Evolutionary conservation across 2,329 filamentous ascomycete genomes (phyloP), one percentile per base, ranked within the genome.

Genomic region (Corinectria fuckeliana): DNA sequence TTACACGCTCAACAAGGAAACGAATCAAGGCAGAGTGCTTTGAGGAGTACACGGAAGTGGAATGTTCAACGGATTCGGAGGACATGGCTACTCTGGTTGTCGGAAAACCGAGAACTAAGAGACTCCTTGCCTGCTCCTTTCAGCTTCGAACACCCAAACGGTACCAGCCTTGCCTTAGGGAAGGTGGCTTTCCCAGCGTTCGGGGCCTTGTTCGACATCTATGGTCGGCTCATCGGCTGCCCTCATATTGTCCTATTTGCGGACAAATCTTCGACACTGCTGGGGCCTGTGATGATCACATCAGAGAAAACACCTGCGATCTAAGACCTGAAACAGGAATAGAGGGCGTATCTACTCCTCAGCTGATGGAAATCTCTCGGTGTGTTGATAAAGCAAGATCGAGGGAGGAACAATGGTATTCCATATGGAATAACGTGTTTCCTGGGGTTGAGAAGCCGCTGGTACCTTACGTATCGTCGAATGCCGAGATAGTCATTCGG

Each of bases 231-330:
- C 55, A 58, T 18, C 41, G 18, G 3, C 23, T 34, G 3, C 55
- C 55, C 23, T 47, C 34, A 5, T 20, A 47, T 26, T 58, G 55
- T 9, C 55, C 55, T 0, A 10, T 47, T 10, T 58, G 55, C 11
- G 42, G 18, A 3, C 2, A 48, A 30, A 32, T 14, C 0, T 58
- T 58, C n/a, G 4, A 5, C 13, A 21, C 18, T 2, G 23, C 41
- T 25, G 28, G 18, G 2, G 5, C 23, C 13, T 34, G 55, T 14
- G 48, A 58, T 9, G 48, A 41, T 2, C 55, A 58, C 16, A 58
- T 58, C 3, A 23, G 13, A 5, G 8, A 34, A 20, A 32, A n/a
- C 2, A 11, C 14, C 8, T 58, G 55, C 20, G 14, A 3, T 13
- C 5, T 14, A 7, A 21, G 3, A 9, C 8, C 14, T 13, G 10